A percentile compares a stretch with the other conserved stretches of the same genome.
These are phyloP conservation scores for Linum trigynum DNA, from an alignment of 345 rosid genomes.

Conservation along the genomic window DNA sequence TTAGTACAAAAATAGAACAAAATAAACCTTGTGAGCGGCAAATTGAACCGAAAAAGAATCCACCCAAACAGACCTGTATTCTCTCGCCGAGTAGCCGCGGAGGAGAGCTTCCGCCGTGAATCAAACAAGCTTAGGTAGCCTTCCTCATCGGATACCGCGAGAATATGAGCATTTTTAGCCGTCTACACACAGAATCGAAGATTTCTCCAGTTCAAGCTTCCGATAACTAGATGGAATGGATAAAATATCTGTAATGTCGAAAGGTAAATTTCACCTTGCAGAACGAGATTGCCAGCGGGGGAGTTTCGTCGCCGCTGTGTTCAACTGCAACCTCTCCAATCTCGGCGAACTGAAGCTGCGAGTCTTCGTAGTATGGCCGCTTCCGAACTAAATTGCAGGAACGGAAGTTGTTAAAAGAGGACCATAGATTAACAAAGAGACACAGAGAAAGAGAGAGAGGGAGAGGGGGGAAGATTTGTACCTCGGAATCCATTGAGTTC, in stretches of 20 bases:
- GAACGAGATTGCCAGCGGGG: constrained; percentile 74
- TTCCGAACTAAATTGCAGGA: constrained; percentile 36
- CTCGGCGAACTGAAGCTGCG: constrained; percentile 31
- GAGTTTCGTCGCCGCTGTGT: constrained; percentile 52
- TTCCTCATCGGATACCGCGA: constrained; percentile 77
- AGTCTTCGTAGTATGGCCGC: constrained; percentile 35
- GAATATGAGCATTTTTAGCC: constrained; percentile 35
- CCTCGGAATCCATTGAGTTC: constrained; percentile 74
- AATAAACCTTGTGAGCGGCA: background rate
- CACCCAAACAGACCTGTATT: constrained; percentile 41
- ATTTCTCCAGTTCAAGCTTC: background rate
- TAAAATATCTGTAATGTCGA: too few species aligned
- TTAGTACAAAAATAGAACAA: background rate
- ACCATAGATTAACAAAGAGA: background rate
- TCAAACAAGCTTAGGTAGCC: constrained; percentile 69
- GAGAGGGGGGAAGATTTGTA: background rate
- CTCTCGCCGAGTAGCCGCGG: constrained; percentile 38
- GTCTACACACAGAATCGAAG: constrained; percentile 29
- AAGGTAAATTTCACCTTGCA: constrained; percentile 40
- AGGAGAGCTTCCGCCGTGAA: constrained; percentile 34
- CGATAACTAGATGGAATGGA: background rate
- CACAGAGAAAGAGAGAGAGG: background rate
- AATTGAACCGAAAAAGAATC: background rate
- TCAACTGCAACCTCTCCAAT: constrained; percentile 46
- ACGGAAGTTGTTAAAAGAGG: background rate